Conservation (phyloP, 352 stramenopile species). For the Globisporangium canariense region DNA sequence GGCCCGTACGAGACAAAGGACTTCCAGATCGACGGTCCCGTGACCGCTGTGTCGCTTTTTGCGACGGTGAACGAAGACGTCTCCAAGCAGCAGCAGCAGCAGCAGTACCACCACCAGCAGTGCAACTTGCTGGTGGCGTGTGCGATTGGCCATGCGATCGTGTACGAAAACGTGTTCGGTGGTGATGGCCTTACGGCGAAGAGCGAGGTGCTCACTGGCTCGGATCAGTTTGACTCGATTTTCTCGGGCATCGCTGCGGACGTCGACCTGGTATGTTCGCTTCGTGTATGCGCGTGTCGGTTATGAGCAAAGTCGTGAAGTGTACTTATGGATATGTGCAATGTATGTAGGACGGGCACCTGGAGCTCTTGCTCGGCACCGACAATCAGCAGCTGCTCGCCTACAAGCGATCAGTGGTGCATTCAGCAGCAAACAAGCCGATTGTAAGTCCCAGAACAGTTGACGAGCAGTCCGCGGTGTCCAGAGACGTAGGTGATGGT, state of each 20-base stretch:
- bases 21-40: slow-evolving; percentile 51
- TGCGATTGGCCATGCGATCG: slow-evolving; percentile 53
- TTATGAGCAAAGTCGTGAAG: no score
- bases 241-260: slow-evolving; percentile 50
- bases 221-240: slow-evolving; percentile 62
- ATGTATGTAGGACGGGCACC: slow-evolving; percentile 42
- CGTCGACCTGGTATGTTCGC: slow-evolving; percentile 46
- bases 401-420: slow-evolving; percentile 34
- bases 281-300: not conserved
- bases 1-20: slow-evolving; percentile 52
- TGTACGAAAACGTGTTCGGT: slow-evolving; percentile 53
- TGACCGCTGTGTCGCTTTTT: slow-evolving; percentile 65
- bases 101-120: no score
- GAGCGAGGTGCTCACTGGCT: slow-evolving; percentile 31
- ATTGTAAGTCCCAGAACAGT: not conserved
- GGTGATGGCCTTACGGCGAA: slow-evolving; percentile 5
- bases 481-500: not conserved
- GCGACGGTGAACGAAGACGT: not conserved
- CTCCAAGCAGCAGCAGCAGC: not conserved
- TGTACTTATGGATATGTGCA: not conserved
- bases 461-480: not conserved
- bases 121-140: slow-evolving; percentile 65
- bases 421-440: not conserved
- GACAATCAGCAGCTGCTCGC: slow-evolving; percentile 53
- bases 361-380: slow-evolving; percentile 61